A percentile compares a stretch with the other conserved stretches of the same genome.
These are phyloP conservation scores for Leucocoprinus sp. DNA, from an alignment of 768 basidiomycete species.

Conservation along the genomic window DNA sequence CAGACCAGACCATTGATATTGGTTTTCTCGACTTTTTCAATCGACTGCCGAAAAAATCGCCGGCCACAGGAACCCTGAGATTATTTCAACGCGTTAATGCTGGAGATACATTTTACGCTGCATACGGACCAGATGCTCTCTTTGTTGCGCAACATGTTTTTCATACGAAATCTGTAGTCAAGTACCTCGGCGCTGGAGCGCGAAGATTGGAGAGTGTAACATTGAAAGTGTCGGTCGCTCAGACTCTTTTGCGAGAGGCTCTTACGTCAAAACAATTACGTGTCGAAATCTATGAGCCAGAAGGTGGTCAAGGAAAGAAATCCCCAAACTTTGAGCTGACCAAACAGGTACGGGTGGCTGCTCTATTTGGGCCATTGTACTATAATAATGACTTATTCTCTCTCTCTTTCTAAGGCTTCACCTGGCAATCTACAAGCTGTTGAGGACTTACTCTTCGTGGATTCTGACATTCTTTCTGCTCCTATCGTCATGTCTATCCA, in stretches of 20 bases:
- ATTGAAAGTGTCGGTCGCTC: constrained; percentile 69
- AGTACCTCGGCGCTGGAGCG: constrained; percentile 74
- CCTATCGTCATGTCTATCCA: constrained; percentile 90
- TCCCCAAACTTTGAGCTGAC: constrained; percentile 66
- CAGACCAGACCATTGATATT: constrained; percentile 63
- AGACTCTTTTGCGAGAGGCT: constrained; percentile 79
- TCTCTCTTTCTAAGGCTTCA: constrained; percentile 34
- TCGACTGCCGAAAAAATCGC: constrained; percentile 55
- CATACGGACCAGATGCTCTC: constrained; percentile 83
- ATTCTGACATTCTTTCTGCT: constrained; percentile 71
- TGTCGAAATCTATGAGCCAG: constrained; percentile 84
- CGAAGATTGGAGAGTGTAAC: constrained; percentile 65
- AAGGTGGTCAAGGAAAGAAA: constrained; percentile 68
- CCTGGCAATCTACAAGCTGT: constrained; percentile 64
- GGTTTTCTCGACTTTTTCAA: constrained; percentile 71
- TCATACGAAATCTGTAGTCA: constrained; percentile 87
- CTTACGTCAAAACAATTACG: constrained; percentile 84
- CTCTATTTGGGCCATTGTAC: neutral
- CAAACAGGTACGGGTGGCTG: constrained; percentile 53
- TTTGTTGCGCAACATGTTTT: constrained; percentile 79
- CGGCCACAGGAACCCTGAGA: constrained; percentile 74
- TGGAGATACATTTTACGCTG: constrained; percentile 70
- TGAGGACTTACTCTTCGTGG: constrained; percentile 80
- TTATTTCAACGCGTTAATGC: constrained; percentile 66
- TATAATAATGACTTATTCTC: neutral